phyloP scores from a whole-genome alignment of 2,329 filamentous ascomycete genomes.

The Raffaelea ambrosiae region DNA sequence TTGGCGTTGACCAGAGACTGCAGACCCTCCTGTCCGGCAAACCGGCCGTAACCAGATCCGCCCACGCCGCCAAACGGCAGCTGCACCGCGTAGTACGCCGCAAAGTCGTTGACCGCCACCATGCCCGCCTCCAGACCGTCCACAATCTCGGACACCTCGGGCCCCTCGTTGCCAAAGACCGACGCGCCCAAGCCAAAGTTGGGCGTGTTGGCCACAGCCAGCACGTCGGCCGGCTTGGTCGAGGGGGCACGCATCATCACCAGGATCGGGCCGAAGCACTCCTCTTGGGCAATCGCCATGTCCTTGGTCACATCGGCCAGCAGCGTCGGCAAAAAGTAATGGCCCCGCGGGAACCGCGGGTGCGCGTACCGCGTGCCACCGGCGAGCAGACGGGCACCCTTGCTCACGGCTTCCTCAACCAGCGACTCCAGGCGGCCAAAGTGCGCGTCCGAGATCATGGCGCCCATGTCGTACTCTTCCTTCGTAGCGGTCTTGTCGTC shows the following conservation, averaged over 20 bases:
- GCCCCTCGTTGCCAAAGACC: conserved; percentile 68
- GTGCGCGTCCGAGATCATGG: conserved; percentile 71
- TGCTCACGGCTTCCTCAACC: conserved; percentile 65
- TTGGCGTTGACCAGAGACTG: conserved; percentile 81
- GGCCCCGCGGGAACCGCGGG: conserved; percentile 64
- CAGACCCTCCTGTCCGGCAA: conserved; percentile 84
- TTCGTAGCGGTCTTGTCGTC: not conserved
- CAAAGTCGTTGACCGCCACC: conserved; percentile 95
- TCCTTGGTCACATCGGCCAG: conserved; percentile 77
- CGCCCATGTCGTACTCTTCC: conserved; percentile 67
- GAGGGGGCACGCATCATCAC: conserved; percentile 67
- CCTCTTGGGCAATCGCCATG: conserved; percentile 83
- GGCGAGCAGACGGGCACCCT: conserved; percentile 72
- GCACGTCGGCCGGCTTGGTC: conserved; percentile 53
- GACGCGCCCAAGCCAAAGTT: conserved; percentile 80
- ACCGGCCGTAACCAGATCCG: conserved; percentile 86
- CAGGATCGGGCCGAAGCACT: conserved; percentile 90
- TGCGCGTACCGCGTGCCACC: conserved; percentile 69
- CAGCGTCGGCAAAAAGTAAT: conserved; percentile 89
- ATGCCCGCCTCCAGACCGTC: conserved; percentile 70
- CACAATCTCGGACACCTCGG: conserved; percentile 56
- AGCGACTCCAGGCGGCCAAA: conserved; percentile 71
- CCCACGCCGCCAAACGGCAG: conserved; percentile 88
- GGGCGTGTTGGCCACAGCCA: conserved; percentile 74
- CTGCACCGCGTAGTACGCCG: conserved; percentile 85